Conservation (phyloP, 768 basidiomycete species). For the Boletus pseudopeckii region DNA sequence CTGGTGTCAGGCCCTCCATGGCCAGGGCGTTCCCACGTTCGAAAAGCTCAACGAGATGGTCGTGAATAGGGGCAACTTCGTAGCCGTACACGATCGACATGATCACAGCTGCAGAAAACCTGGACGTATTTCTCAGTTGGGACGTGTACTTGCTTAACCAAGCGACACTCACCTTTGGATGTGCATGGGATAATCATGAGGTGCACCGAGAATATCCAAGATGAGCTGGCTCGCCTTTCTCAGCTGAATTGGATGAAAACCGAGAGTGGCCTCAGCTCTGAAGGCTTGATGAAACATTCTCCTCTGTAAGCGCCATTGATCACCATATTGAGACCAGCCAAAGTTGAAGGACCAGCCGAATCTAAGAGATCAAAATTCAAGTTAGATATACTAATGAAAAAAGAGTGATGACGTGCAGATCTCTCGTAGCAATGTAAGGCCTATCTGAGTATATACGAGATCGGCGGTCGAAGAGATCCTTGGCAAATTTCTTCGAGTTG, state of each 20-base stretch:
- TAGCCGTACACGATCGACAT: slow-evolving; percentile 42
- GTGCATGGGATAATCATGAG: slow-evolving; percentile 3
- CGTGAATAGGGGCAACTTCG: slow-evolving; percentile 33
- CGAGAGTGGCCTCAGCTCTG: slow-evolving; percentile 10
- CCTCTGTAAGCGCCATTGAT: slow-evolving; percentile 25
- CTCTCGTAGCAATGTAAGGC: slow-evolving; percentile 11
- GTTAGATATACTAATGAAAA: not conserved
- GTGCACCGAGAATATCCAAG: slow-evolving; percentile 7
- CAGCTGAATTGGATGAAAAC: slow-evolving; percentile 17
- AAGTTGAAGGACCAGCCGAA: slow-evolving; percentile 22
- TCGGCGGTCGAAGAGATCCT: slow-evolving; percentile 27
- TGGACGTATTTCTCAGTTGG: slow-evolving; percentile 1
- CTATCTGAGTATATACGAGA: slow-evolving; percentile 29
- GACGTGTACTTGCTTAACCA: too few species aligned
- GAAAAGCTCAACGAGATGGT: slow-evolving; percentile 37
- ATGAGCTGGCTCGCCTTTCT: slow-evolving; percentile 17
- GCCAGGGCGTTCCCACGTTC: slow-evolving; percentile 29
- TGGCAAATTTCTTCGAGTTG: slow-evolving; percentile 25
- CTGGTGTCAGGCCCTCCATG: slow-evolving; percentile 15
- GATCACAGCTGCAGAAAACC: slow-evolving; percentile 35
- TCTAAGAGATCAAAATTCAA: not conserved
- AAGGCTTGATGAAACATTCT: slow-evolving; percentile 25
- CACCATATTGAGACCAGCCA: slow-evolving; percentile 16
- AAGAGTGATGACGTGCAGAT: slow-evolving; percentile 7
- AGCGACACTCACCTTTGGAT: slow-evolving; percentile 7